A percentile compares a stretch with the other conserved stretches of the same genome.
Evolutionary conservation across 257 asterid genomes (phyloP).

Genomic region (Solanum verrucosum): DNA sequence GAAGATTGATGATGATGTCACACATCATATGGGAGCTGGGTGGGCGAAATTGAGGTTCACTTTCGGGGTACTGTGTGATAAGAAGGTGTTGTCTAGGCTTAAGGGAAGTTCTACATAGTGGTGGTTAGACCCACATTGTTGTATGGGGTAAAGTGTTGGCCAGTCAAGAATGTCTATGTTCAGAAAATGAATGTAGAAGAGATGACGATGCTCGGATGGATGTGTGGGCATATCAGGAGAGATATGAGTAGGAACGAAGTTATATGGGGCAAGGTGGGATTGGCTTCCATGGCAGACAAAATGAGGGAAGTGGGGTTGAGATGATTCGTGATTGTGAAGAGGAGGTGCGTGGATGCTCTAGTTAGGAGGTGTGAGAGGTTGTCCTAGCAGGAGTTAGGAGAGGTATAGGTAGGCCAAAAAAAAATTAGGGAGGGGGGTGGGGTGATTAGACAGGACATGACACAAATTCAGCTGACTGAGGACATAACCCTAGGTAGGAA

Average conservation of each 20-base stretch:
- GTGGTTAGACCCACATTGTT: neutral
- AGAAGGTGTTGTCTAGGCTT: neutral
- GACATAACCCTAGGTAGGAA: neutral
- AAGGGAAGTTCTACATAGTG: neutral
- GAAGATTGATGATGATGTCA: neutral
- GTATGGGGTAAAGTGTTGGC: neutral
- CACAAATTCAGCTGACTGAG: neutral
- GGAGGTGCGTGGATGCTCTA: neutral
- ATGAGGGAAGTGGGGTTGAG: neutral
- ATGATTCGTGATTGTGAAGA: neutral
- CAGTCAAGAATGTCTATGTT: neutral
- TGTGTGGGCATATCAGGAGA: neutral
- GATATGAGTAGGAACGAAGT: neutral
- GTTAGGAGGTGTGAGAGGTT: neutral
- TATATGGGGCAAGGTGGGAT: neutral
- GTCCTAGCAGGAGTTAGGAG: neutral
- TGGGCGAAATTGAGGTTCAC: neutral
- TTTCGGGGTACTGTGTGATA: neutral
- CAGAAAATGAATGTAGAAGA: neutral
- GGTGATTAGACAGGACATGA: neutral
- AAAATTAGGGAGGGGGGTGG: neutral
- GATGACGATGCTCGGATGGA: neutral
- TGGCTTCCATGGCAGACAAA: neutral
- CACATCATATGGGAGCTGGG: neutral
- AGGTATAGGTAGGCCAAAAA: neutral